Percentiles rank a stretch among this genome's conserved stretches.
Conservation (phyloP, 495 filamentous ascomycete species). For the Echria macrotheca region DNA sequence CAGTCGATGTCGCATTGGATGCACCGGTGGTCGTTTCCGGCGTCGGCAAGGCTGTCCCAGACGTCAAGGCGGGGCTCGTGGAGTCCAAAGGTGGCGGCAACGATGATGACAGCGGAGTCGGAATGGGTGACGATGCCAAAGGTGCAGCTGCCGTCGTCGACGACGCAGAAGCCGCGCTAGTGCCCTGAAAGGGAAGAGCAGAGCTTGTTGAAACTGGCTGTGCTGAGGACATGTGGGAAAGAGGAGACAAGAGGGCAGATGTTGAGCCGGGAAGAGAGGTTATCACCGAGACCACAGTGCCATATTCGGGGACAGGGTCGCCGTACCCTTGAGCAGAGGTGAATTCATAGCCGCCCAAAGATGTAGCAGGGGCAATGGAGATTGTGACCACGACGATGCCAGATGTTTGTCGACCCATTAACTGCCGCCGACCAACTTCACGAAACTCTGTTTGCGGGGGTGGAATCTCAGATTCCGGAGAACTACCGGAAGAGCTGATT, state of each 20-base stretch:
- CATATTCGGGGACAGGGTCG: constrained; percentile 8
- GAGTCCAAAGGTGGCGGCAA: not conserved
- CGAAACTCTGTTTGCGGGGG: constrained; percentile 21
- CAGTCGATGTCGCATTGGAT: not conserved
- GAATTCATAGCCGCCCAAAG: constrained; percentile 13
- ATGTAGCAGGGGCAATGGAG: too few relatives aligned
- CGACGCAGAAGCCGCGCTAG: too few relatives aligned
- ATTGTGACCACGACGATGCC: not conserved
- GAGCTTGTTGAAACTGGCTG: too few relatives aligned
- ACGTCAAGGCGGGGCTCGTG: not conserved
- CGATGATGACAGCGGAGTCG: not conserved
- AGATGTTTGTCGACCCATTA: not conserved
- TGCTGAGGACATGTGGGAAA: too few relatives aligned
- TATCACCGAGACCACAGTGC: too few relatives aligned
- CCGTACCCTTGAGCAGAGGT: constrained; percentile 11
- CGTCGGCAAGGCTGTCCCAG: not conserved
- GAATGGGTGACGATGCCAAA: too few relatives aligned
- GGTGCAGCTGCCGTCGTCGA: too few relatives aligned
- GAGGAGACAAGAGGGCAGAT: too few relatives aligned
- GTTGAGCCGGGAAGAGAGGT: too few relatives aligned
- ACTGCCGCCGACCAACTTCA: not conserved
- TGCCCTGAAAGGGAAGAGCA: too few relatives aligned
- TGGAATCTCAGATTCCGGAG: not conserved
- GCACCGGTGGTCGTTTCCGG: too few relatives aligned
- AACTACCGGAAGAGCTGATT: not conserved